Conservation (phyloP, 1,139 yeast species). For the Kodamaea plutei region DNA sequence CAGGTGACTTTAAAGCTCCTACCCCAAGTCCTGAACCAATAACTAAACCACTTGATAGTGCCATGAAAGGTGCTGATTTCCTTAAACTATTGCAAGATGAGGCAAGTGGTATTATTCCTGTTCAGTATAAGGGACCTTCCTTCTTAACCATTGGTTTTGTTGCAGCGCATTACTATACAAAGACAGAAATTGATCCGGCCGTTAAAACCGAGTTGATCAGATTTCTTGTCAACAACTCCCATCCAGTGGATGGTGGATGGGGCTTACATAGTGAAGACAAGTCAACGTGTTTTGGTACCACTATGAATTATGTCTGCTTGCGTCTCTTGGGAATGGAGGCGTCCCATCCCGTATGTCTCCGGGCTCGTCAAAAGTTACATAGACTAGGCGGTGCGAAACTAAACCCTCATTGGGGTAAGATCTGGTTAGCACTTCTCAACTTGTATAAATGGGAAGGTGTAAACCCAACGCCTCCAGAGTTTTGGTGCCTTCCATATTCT, state of each 20-base stretch:
- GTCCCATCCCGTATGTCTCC: slow-evolving; percentile 74
- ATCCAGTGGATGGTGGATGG: slow-evolving; percentile 99
- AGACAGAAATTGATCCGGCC: slow-evolving; percentile 63
- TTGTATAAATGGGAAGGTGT: slow-evolving; percentile 95
- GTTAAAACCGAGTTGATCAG: slow-evolving; percentile 69
- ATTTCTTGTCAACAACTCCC: slow-evolving; percentile 82
- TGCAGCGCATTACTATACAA: slow-evolving; percentile 67
- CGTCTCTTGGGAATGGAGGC: slow-evolving; percentile 72
- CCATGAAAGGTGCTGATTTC: slow-evolving; percentile 72
- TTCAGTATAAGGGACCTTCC: slow-evolving; percentile 97
- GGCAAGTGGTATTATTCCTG: slow-evolving; percentile 77
- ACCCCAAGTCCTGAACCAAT: slow-evolving; percentile 21
- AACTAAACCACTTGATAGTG: slow-evolving; percentile 56
- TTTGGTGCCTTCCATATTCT: slow-evolving; percentile 82
- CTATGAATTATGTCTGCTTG: slow-evolving; percentile 75
- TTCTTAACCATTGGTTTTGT: slow-evolving; percentile 91
- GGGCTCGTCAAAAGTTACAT: slow-evolving; percentile 69
- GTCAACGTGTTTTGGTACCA: slow-evolving; percentile 92
- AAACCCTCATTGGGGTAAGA: slow-evolving; percentile 97
- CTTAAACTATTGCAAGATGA: slow-evolving; percentile 67
- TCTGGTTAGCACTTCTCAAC: slow-evolving; percentile 78
- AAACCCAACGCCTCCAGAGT: slow-evolving; percentile 96
- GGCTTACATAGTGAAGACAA: slow-evolving; percentile 90
- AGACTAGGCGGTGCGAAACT: slow-evolving; percentile 86
- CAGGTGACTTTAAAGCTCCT: slow-evolving; percentile 44